Evolutionary conservation across 1,139 yeast species (phyloP).

Genomic region (Geotrichum citri-aurantii): DNA sequence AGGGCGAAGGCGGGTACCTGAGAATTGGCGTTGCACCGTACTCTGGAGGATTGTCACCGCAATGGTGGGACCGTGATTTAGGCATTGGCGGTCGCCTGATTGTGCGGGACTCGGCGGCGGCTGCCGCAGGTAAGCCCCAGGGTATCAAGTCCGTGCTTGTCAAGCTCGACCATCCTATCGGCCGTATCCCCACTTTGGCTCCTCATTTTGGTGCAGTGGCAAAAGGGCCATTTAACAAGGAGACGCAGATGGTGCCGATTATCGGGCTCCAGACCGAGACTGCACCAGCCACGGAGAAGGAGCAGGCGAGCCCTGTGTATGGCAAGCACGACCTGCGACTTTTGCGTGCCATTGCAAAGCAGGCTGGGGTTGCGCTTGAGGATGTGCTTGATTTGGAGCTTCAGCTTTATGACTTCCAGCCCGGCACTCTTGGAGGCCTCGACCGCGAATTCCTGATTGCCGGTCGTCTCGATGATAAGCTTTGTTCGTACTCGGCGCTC

Average conservation of each 20-base stretch:
- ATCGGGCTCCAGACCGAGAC: constrained; percentile 46
- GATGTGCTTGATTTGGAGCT: constrained; percentile 81
- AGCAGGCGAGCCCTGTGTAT: constrained; percentile 46
- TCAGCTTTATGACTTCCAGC: constrained; percentile 72
- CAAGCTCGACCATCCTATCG: constrained; percentile 69
- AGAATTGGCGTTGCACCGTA: constrained; percentile 87
- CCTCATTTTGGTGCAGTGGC: constrained; percentile 77
- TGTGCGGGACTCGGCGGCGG: constrained; percentile 32
- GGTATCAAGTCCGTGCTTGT: constrained; percentile 58
- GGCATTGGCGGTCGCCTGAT: constrained; percentile 84
- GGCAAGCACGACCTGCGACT: constrained; percentile 67
- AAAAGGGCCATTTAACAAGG: constrained; percentile 71
- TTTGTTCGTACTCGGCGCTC: constrained; percentile 75
- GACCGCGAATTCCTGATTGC: constrained; percentile 80
- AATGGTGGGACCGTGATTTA: constrained; percentile 87
- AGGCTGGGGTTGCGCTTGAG: constrained; percentile 44
- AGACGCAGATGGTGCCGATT: constrained; percentile 76
- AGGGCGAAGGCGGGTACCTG: constrained; percentile 56
- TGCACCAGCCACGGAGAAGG: constrained; percentile 39
- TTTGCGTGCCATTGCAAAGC: constrained; percentile 59
- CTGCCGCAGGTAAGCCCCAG: constrained; percentile 35
- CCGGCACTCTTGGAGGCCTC: constrained; percentile 74
- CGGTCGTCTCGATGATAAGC: constrained; percentile 81
- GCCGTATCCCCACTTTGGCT: constrained; percentile 86
- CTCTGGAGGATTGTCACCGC: constrained; percentile 65